These are phyloP conservation scores for Amanita thiersii DNA, from an alignment of 768 basidiomycete species.

Conservation along the genomic window DNA sequence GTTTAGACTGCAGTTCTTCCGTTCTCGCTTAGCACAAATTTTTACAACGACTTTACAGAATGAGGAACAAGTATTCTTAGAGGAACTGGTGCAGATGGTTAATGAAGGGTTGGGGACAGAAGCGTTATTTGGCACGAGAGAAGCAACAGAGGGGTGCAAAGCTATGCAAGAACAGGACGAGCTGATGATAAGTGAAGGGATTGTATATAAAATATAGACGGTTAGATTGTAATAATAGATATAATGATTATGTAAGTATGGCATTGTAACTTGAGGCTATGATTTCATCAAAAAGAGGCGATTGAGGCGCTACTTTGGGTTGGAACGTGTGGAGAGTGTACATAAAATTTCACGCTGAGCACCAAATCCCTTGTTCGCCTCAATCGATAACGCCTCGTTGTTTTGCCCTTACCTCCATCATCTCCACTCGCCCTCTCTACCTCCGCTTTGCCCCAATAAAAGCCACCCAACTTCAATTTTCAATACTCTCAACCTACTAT, in stretches of 20 bases:
- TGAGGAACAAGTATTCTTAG: slow-evolving; percentile 68
- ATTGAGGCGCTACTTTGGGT: not conserved
- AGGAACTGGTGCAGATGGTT: slow-evolving; percentile 60
- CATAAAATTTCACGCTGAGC: slow-evolving; percentile 10
- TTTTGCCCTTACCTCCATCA: slow-evolving; percentile 12
- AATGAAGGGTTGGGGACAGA: slow-evolving; percentile 69
- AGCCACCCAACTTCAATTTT: slow-evolving; percentile 8
- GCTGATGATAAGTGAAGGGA: slow-evolving; percentile 82
- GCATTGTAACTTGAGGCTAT: not conserved
- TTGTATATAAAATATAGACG: slow-evolving; percentile 72
- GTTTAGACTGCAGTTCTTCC: slow-evolving; percentile 71
- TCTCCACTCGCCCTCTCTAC: slow-evolving; percentile 17
- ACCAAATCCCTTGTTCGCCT: slow-evolving; percentile 18
- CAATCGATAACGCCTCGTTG: slow-evolving; percentile 19
- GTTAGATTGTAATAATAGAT: not conserved
- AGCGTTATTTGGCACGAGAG: slow-evolving; percentile 70
- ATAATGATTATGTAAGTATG: not conserved
- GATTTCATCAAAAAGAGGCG: not conserved
- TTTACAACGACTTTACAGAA: slow-evolving; percentile 64
- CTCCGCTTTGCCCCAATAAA: slow-evolving; percentile 11
- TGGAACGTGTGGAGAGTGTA: not conserved
- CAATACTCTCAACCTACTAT: slow-evolving; percentile 13
- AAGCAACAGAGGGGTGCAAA: slow-evolving; percentile 67
- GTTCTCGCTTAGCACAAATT: slow-evolving; percentile 62
- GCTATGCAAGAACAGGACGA: slow-evolving; percentile 76